Conservation (phyloP, 164 flowering plant genomes). For the Sextonia rubra region DNA sequence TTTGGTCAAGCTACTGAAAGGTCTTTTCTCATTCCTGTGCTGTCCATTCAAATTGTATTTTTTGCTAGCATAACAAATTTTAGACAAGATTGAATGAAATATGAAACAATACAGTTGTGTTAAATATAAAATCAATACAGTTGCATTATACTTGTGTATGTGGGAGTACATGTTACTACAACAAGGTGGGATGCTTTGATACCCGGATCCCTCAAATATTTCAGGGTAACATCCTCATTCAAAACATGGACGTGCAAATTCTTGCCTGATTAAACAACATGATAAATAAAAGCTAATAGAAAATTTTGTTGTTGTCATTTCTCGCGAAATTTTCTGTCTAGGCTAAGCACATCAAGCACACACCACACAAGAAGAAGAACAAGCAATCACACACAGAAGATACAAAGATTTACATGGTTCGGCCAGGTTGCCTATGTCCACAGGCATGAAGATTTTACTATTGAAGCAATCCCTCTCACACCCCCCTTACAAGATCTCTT, state of each 20-base stretch:
- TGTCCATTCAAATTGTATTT: neutral
- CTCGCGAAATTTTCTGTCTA: too few species aligned
- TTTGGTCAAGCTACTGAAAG: conserved; percentile 37
- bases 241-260: neutral
- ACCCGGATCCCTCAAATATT: neutral
- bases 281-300: neutral
- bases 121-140: neutral
- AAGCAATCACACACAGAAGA: too few species aligned
- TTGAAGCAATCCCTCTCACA: too few species aligned
- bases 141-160: neutral
- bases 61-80: neutral
- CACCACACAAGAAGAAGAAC: too few species aligned
- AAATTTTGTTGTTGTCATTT: too few species aligned
- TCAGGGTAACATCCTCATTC: neutral
- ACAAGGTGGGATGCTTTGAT: neutral
- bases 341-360: too few species aligned
- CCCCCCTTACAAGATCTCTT: too few species aligned
- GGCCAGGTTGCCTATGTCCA: too few species aligned
- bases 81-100: neutral
- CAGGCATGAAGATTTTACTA: too few species aligned
- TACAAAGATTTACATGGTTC: too few species aligned
- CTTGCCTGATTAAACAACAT: neutral
- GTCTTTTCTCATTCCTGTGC: conserved; percentile 14
- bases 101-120: too few species aligned
- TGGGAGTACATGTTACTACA: neutral